phyloP scores from a whole-genome alignment of 1,284 basidiomycete genomes.

The Bjerkandera adusta region DNA sequence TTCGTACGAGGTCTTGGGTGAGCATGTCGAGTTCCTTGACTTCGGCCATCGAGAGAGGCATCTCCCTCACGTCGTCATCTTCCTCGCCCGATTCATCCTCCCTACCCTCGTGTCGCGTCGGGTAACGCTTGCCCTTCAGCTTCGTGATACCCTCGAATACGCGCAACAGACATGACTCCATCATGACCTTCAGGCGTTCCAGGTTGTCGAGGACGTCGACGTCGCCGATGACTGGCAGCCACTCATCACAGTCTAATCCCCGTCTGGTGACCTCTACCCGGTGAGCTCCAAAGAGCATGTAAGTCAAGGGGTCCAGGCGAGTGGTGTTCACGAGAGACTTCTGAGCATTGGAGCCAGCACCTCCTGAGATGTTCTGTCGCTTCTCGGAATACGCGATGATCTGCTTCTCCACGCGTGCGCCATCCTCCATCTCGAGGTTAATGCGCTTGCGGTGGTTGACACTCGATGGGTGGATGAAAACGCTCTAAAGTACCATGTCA shows the following conservation, averaged over 20 bases:
- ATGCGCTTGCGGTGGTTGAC: conserved; percentile 79
- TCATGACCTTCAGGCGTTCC: conserved; percentile 77
- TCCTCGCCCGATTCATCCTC: conserved; percentile 67
- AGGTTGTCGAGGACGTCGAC: conserved; percentile 81
- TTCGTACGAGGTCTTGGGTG: conserved; percentile 70
- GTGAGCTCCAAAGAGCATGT: conserved; percentile 91
- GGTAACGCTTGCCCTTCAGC: conserved; percentile 35
- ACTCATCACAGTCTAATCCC: conserved; percentile 86
- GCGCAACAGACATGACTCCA: conserved; percentile 86
- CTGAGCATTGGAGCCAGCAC: conserved; percentile 45
- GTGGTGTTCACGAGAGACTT: conserved; percentile 83
- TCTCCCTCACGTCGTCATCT: conserved; percentile 42
- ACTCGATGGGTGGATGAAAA: conserved; percentile 83
- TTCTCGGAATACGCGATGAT: conserved; percentile 89
- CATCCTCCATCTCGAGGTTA: conserved; percentile 37
- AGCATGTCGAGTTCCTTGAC: conserved; percentile 73
- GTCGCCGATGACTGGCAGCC: conserved; percentile 86
- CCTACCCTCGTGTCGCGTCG: conserved; percentile 44
- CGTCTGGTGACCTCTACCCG: conserved; percentile 65
- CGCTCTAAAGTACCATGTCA: conserved; percentile 39
- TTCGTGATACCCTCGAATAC: conserved; percentile 86
- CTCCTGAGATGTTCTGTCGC: conserved; percentile 67
- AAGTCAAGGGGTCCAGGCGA: conserved; percentile 86
- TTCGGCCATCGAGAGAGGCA: conserved; percentile 61
- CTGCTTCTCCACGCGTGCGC: conserved; percentile 63